A percentile compares a stretch with the other conserved stretches of the same genome.
Conservation (phyloP, 257 asterid species). For the Solanum commersonii region DNA sequence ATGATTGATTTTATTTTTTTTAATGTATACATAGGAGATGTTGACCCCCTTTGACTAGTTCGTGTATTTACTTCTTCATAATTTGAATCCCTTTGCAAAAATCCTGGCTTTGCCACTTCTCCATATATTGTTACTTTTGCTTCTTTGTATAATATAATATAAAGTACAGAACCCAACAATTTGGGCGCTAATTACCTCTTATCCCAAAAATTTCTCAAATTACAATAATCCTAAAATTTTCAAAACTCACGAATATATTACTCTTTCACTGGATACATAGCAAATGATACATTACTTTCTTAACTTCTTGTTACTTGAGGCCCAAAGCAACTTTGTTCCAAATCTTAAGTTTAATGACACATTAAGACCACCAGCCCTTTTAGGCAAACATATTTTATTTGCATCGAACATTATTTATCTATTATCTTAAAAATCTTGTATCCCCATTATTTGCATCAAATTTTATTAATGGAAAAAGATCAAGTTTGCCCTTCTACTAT, state of each 20-base stretch:
- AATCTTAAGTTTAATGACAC: neutral
- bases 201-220: neutral
- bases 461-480: neutral
- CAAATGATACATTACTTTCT: neutral
- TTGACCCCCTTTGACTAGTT: neutral
- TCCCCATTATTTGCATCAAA: neutral
- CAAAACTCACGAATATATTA: too few relatives aligned
- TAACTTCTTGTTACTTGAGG: neutral
- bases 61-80: neutral
- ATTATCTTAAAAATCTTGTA: neutral
- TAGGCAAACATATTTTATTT: neutral
- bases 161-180: too few relatives aligned
- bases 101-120: neutral
- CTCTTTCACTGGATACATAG: too few relatives aligned
- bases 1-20: too few relatives aligned
- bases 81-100: neutral
- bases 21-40: neutral
- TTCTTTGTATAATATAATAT: neutral
- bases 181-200: too few relatives aligned
- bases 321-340: neutral
- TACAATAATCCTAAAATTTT: fast-evolving
- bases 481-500: neutral
- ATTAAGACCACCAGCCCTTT: neutral
- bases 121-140: neutral
- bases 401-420: neutral